Base-by-base conservation (phyloP, 1,284 basidiomycete genomes). In the Ceratobasidium sp. region DNA sequence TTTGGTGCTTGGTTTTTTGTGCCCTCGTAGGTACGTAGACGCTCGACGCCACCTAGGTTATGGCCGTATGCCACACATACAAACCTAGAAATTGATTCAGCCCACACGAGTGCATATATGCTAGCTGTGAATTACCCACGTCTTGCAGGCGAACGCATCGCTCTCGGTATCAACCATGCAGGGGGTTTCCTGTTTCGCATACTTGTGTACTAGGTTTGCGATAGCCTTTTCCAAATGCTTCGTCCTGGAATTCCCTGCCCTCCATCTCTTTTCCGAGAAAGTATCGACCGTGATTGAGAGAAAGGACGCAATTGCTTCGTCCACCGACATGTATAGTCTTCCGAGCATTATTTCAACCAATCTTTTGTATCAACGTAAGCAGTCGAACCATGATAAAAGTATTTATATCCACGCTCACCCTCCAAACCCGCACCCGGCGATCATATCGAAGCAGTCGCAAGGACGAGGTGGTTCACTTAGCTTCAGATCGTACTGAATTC, bases 281-380 rank as follows among this genome's bases (percentile, higher is more conserved):
- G 63, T 76, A 3, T 33, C 55, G 7, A 39, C 46, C 7, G 42
- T 23, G 20, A 79, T 40, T 18, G 23, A n/a, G 6, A 40, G 26
- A 44, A 78, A 77, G 12, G 28, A n/a, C 15, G 61, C 73, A 23
- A 77, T 77, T 40, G 73, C 66, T 6, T 82, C 82, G 15, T 77
- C 77, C 56, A 84, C 83, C 61, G 82, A 81, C 46, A 85, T 78
- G 4, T 82, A 79, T 23, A 85, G 80, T 13, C 84, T 82, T 13
- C 85, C 85, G 9, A 86, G 78, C 60, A 86, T 80, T 13, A 86
- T 78, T 10, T 84, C 82, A 46, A 84, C 81, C 6, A 86, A 80
- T 0, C 83, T 84, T 18, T 61, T 33, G 33, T 33, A 33, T 4
- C 33, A 33, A 33, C 4, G 33, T 33, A 33, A 33, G 33, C 33